Base-by-base conservation (phyloP, 257 asterid genomes). In the Ilex asprella region DNA sequence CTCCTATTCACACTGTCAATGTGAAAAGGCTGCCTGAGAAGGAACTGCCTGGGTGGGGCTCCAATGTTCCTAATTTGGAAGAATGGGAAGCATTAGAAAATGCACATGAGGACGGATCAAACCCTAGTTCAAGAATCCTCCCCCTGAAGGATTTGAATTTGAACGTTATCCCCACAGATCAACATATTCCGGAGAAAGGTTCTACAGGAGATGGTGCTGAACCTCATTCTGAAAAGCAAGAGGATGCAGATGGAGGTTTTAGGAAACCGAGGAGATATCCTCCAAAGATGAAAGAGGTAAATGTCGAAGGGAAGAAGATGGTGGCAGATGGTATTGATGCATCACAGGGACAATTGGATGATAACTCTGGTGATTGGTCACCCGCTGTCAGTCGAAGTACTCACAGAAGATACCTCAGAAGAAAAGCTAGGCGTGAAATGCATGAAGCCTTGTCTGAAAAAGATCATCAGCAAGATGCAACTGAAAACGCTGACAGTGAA, bases 31-130 rank as follows among this genome's bases (percentile, higher is more conserved):
- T 93, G 60, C 97, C 99, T 7, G 96, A 89, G 60, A 93, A 89
- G 74, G 97, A 89, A 70, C 73, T 93, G 79, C 99, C 95, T 47
- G 99, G 99, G 9, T 93, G 99, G 99, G 97, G 99, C 62, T 76
- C 90, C 30, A 92, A 89, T 70, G 94, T 93, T 69, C 89, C 99
- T 63, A 93, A 93, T 82, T 71, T 79, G 11, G 85, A 87, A 69
- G 99, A 93, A 67, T 93, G 99, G 99, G 97, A 93, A 73, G 99
- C 97, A 0, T 73, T 93, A 69, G 97, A 85, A 66, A 85, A 79
- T 63, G 82, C 71, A 53, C 55, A 72, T 16, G 95, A 87, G 57
- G 71, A 64, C 8, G 84, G 72, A 39, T 61, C 86, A 62, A 68
- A 79, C 73, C 61, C 66, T 5, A 59, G 64, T 65, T 93, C 99